Percentiles rank a stretch among this genome's conserved stretches.
These are phyloP conservation scores for Fonsecaea erecta DNA, from an alignment of 2,329 filamentous ascomycete species.

Conservation along the genomic window DNA sequence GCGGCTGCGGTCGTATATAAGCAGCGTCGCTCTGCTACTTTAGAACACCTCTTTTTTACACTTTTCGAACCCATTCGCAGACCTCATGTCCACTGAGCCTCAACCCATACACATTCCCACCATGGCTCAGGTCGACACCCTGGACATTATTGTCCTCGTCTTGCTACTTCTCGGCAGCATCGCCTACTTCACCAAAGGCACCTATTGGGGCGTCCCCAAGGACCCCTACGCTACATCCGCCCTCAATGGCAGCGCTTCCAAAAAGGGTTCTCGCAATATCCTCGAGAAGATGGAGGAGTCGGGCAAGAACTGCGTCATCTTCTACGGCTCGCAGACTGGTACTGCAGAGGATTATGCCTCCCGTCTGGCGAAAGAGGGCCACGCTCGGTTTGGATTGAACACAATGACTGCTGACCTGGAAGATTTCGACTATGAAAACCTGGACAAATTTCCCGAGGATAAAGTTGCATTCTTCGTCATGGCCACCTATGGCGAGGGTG, in stretches of 20 bases:
- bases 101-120: constrained; percentile 23
- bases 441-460: constrained; percentile 85
- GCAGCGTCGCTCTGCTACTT: constrained; percentile 7
- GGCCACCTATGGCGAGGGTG: constrained; percentile 96
- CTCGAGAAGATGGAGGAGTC: constrained; percentile 94
- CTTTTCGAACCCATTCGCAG: constrained; percentile 6
- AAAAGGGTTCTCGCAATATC: constrained; percentile 84
- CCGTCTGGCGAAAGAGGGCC: constrained; percentile 93
- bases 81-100: constrained; percentile 17
- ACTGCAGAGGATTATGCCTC: constrained; percentile 98
- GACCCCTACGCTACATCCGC: constrained; percentile 84
- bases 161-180: constrained; percentile 82
- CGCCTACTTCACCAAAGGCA: constrained; percentile 98
- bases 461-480: constrained; percentile 94
- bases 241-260: constrained; percentile 69
- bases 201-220: constrained; percentile 84
- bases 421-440: constrained; percentile 95
- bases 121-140: constrained; percentile 95
- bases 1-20: constrained; percentile 15
- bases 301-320: constrained; percentile 96
- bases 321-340: constrained; percentile 98
- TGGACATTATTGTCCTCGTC: constrained; percentile 91
- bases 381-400: constrained; percentile 92
- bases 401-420: constrained; percentile 98
- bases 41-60: constrained; percentile 8